Base-by-base conservation (phyloP, 192 early-diverging fungal genomes). In the Backusella mclennaniae region DNA sequence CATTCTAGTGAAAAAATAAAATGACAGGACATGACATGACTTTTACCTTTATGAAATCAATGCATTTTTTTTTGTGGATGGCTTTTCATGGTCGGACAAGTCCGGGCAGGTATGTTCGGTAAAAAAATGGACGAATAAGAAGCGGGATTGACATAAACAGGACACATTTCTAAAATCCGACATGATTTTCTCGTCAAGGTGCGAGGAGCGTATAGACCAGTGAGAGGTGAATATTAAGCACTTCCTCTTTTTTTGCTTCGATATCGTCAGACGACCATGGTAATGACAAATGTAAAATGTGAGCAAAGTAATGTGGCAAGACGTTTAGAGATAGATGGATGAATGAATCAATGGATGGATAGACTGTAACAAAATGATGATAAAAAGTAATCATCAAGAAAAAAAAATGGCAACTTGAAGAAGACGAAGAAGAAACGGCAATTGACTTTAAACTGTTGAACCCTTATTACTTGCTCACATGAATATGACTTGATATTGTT, bases 261-360 rank as follows among this genome's bases (percentile, higher is more conserved):
- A 63, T 63, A 63, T 63, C 56, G 56, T 63, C 56, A 63, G 56
- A 63, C 56, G 56, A 63, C 56, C 56, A 63, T 63, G 56, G 56
- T 63, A 63, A 63, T 29, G 56, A 63, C 56, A 63, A 29, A 63
- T 9, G 23, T 63, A 26, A 14, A 26, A 63, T 63, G 56, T 63
- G 56, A 63, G 56, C 56, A 63, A 26, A 63, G 56, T 63, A 63
- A 8, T 3, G 14, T 63, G 56, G 56, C 3, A 63, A 63, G 56
- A 29, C 23, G 19, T 29, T 29, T 63, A 63, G 56, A 29, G 56
- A 63, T 12, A 11, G 56, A 63, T 63, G 23, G 56, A 63, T 29
- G n/a, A n/a, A 63, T 63, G 23, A n/a, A 56, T 56, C 2, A 56
- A 63, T 12, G 56, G n/a, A 63, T 63, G 56, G 56, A 63, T 63